Conservation (phyloP, 2,329 filamentous ascomycete species). For the Xylaria sp. region DNA sequence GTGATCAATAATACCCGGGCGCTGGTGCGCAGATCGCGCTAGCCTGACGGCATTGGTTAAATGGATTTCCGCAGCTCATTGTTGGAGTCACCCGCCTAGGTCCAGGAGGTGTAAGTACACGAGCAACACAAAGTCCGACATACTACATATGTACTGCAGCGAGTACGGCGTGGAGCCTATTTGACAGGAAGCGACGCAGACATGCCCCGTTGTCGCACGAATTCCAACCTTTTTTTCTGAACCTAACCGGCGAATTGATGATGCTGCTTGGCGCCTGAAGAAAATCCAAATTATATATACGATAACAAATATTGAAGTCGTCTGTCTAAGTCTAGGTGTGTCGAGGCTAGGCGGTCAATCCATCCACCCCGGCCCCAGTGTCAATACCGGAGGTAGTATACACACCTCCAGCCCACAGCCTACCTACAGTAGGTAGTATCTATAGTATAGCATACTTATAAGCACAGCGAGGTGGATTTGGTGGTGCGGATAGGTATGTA, state of each 20-base stretch:
- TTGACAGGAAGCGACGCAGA: neutral
- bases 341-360: neutral
- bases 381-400: too few relatives aligned
- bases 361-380: too few relatives aligned
- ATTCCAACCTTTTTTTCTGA: neutral
- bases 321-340: neutral
- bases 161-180: neutral
- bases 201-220: neutral
- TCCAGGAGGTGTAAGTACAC: too few relatives aligned
- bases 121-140: too few relatives aligned
- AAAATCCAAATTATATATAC: neutral
- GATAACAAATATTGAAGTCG: neutral
- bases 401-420: too few relatives aligned
- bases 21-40: constrained; percentile 10
- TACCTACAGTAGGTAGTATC: too few relatives aligned
- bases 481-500: neutral
- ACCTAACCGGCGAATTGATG: neutral
- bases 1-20: constrained; percentile 9
- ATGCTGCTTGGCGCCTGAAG: neutral
- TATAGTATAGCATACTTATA: too few relatives aligned
- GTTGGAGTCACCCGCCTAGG: neutral
- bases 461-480: too few relatives aligned
- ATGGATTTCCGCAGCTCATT: constrained; percentile 3
- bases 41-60: neutral
- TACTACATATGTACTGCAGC: too few relatives aligned